Evolutionary conservation across 2,329 filamentous ascomycete species (phyloP).

Genomic region (Aspergillus fijiensis): DNA sequence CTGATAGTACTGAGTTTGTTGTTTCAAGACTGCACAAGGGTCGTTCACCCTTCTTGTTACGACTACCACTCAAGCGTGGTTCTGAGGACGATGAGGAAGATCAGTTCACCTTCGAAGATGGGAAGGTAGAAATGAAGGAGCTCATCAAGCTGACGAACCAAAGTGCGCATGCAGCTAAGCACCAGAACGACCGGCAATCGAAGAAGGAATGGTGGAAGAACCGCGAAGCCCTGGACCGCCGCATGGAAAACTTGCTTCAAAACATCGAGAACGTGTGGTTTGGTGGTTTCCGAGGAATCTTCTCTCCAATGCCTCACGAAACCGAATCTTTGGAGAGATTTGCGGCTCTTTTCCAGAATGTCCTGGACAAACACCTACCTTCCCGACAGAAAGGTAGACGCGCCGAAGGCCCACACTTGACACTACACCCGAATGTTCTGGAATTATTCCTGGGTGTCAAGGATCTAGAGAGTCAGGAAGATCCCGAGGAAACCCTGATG

Average conservation of each 20-base stretch:
- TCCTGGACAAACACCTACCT: slow-evolving; percentile 80
- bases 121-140: slow-evolving; percentile 74
- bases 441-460: slow-evolving; percentile 88
- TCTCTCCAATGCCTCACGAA: slow-evolving; percentile 69
- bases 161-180: slow-evolving; percentile 72
- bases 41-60: slow-evolving; percentile 78
- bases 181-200: slow-evolving; percentile 71
- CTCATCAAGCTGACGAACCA: slow-evolving; percentile 81
- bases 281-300: slow-evolving; percentile 91
- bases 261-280: slow-evolving; percentile 94
- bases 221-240: slow-evolving; percentile 73
- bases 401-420: slow-evolving; percentile 53
- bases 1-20: slow-evolving; percentile 78
- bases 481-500: slow-evolving; percentile 84
- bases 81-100: slow-evolving; percentile 75
- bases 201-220: slow-evolving; percentile 88
- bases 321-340: slow-evolving; percentile 70
- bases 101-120: slow-evolving; percentile 79
- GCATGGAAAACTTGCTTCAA: slow-evolving; percentile 73
- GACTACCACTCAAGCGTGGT: slow-evolving; percentile 79
- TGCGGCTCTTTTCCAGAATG: slow-evolving; percentile 71
- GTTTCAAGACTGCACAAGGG: slow-evolving; percentile 80
- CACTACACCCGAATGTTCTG: slow-evolving; percentile 67
- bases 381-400: slow-evolving; percentile 66
- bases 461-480: slow-evolving; percentile 66